Evolutionary conservation across 78 protist species (phyloP).

Genomic region (Planoprotostelium fungivorum): DNA sequence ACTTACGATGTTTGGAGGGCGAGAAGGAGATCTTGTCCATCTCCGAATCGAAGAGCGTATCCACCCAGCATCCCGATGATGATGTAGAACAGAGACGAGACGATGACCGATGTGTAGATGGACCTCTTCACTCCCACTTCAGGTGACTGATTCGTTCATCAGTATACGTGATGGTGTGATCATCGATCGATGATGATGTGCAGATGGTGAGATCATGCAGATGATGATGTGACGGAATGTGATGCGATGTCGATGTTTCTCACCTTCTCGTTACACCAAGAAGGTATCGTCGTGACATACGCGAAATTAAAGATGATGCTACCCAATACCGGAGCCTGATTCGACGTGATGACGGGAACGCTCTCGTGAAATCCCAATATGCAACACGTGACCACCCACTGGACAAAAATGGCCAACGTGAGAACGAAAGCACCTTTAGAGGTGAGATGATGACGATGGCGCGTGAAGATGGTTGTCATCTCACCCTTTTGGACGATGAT

Average conservation of each 20-base stretch:
- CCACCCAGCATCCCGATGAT: not conserved
- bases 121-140: not conserved
- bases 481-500: constrained; percentile 34
- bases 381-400: constrained; percentile 35
- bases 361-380: constrained; percentile 13
- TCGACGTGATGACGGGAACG: constrained; percentile 17
- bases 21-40: not conserved
- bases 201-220: no score
- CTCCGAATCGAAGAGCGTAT: not conserved
- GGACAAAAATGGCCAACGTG: constrained; percentile 8
- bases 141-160: not conserved
- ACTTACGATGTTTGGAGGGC: not conserved
- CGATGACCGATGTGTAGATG: not conserved
- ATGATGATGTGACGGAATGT: no score
- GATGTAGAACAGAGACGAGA: not conserved
- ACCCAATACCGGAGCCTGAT: constrained; percentile 23
- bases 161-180: no score
- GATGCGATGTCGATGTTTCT: no score
- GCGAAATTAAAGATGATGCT: constrained; percentile 56
- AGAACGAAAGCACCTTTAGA: constrained; percentile 15
- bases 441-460: not conserved
- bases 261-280: constrained; percentile 57
- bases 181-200: no score
- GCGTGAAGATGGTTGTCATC: not conserved
- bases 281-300: constrained; percentile 37